Evolutionary conservation across 1,139 yeast species (phyloP), one percentile per base, ranked within the genome.

Genomic region (Magnusiomyces suaveolens): DNA sequence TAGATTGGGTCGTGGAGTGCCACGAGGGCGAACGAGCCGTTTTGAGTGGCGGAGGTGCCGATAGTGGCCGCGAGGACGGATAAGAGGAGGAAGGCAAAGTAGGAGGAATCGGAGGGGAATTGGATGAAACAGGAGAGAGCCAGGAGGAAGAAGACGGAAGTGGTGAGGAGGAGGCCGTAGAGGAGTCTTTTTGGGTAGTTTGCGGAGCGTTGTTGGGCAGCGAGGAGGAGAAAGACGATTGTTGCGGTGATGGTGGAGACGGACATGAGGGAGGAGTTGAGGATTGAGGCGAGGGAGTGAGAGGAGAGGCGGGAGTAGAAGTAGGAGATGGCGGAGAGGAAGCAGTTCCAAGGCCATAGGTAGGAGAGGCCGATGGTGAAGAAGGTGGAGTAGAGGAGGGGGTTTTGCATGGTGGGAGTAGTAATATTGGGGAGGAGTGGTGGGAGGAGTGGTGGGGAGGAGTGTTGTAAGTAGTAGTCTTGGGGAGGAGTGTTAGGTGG

Each of bases 331-430:
- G 97, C 96, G 1, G 95, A 83, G 12, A 92, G 72, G 62, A 89
- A 84, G 61, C 94, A 82, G 72, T 92, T 92, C 97, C 97, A 92
- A 0, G 98, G 97, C 97, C 97, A 92, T 46, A 92, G 75, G 53
- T 61, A 67, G 48, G 72, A 67, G 14, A 47, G 18, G 33, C 57
- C 57, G n/a, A n/a, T n/a, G n/a, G n/a, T n/a, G n/a, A n/a, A n/a
- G n/a, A n/a, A n/a, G n/a, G n/a, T n/a, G n/a, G n/a, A n/a, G n/a
- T n/a, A n/a, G n/a, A n/a, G n/a, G n/a, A n/a, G n/a, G n/a, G n/a
- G n/a, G n/a, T n/a, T n/a, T n/a, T n/a, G n/a, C n/a, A n/a, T n/a
- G n/a, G n/a, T n/a, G n/a, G n/a, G n/a, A n/a, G n/a, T n/a, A n/a
- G n/a, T n/a, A n/a, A n/a, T n/a, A n/a, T n/a, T n/a, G n/a, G n/a